Evolutionary conservation across 176 grass and related monocot genomes (phyloP).

Genomic region (Eleusine indica): DNA sequence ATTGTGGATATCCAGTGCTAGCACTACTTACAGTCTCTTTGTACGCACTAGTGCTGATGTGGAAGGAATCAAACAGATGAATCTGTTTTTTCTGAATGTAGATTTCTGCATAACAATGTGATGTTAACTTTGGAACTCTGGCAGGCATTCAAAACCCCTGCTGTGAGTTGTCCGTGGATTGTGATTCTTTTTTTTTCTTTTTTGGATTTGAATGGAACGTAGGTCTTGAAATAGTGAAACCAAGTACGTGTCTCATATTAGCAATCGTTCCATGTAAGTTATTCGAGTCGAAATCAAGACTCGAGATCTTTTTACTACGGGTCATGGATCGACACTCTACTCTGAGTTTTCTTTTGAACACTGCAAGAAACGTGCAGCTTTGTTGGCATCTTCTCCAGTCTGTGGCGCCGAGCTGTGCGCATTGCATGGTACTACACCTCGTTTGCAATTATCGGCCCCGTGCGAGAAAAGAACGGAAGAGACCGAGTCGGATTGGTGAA

Average conservation of each 20-base stretch:
- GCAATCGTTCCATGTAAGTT: no score
- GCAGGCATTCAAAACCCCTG: neutral
- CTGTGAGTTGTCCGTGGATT: neutral
- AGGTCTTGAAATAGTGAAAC: no score
- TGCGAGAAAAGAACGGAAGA: no score
- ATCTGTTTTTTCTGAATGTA: constrained; percentile 21
- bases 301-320: no score
- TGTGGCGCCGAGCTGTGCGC: neutral
- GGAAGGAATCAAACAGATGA: constrained; percentile 10
- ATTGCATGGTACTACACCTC: no score
- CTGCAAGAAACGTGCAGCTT: no score
- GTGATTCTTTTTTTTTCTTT: neutral
- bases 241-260: no score
- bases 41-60: neutral
- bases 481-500: neutral
- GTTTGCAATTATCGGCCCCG: no score
- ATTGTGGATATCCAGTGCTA: neutral
- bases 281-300: no score
- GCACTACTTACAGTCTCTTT: neutral
- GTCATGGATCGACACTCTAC: no score
- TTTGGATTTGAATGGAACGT: no score
- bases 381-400: neutral
- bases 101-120: neutral
- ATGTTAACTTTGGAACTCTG: constrained; percentile 3
- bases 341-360: no score